These are phyloP conservation scores for Cyphellophora europaea DNA, from an alignment of 2,329 filamentous ascomycete genomes.

Conservation along the genomic window DNA sequence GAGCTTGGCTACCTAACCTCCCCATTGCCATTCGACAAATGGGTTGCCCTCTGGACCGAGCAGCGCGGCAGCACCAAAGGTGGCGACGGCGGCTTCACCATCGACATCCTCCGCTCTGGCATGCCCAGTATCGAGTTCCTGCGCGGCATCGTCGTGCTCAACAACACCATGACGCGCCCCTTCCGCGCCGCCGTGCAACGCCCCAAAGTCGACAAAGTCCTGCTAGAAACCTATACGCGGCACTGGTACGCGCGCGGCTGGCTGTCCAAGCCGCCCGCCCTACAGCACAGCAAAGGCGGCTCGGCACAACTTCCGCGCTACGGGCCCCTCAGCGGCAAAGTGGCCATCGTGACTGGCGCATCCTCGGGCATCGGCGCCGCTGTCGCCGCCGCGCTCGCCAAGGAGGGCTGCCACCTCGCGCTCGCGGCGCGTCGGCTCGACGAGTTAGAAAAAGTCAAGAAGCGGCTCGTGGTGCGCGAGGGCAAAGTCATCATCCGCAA, in stretches of 20 bases:
- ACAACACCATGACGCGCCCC: constrained; percentile 59
- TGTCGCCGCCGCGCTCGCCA: constrained; percentile 32
- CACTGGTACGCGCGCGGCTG: constrained; percentile 75
- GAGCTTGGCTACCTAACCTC: constrained; percentile 63
- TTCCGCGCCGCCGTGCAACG: constrained; percentile 50
- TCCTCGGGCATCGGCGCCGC: constrained; percentile 27
- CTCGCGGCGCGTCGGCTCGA: constrained; percentile 54
- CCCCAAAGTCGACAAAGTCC: constrained; percentile 57
- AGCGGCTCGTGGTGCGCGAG: constrained; percentile 45
- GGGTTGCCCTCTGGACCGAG: constrained; percentile 65
- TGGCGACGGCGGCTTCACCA: constrained; percentile 64
- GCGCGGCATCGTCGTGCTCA: constrained; percentile 61
- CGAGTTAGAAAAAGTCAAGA: constrained; percentile 58
- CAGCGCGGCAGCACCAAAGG: constrained; percentile 55
- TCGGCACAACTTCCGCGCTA: constrained; percentile 34
- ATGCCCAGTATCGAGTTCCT: constrained; percentile 70
- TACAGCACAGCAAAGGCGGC: constrained; percentile 36
- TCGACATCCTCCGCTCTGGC: constrained; percentile 69
- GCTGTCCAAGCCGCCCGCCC: constrained; percentile 55
- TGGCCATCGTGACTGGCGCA: constrained; percentile 29
- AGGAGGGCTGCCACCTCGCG: constrained; percentile 24
- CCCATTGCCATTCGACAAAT: constrained; percentile 59
- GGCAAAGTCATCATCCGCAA: constrained; percentile 58
- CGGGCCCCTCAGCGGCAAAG: constrained; percentile 40
- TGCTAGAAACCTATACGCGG: constrained; percentile 70